Percentiles rank a stretch among this genome's conserved stretches.
Conservation (phyloP, 331 rosid species). For the Rosa hybrid region DNA sequence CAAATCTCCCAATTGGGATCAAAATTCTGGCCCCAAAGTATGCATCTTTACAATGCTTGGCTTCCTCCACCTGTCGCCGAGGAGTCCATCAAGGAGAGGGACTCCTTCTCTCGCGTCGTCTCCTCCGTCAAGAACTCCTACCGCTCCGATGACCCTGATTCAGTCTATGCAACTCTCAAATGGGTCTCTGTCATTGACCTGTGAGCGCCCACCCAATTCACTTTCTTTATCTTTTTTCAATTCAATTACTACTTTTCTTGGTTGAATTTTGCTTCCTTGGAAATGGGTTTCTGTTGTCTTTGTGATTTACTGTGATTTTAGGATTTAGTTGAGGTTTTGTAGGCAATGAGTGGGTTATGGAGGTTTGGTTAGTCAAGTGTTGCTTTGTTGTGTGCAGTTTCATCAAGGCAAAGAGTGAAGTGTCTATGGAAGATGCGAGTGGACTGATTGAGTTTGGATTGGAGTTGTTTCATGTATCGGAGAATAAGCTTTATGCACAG, state of each 20-base stretch:
- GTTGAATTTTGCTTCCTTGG: not conserved
- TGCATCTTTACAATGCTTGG: slow-evolving; percentile 99
- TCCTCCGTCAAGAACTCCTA: slow-evolving; percentile 51
- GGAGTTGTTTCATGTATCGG: slow-evolving; percentile 67
- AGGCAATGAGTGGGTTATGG: too few relatives aligned
- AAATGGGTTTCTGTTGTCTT: not conserved
- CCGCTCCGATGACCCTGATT: slow-evolving; percentile 73
- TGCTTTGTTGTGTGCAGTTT: slow-evolving; percentile 53
- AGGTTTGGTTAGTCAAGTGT: not conserved
- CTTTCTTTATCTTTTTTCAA: not conserved
- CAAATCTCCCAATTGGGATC: not conserved
- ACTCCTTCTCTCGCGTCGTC: slow-evolving; percentile 74
- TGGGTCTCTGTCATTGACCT: slow-evolving; percentile 93
- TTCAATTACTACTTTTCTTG: not conserved
- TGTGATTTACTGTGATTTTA: not conserved
- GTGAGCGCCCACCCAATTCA: slow-evolving; percentile 44
- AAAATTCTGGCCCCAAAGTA: slow-evolving; percentile 9
- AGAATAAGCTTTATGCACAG: slow-evolving; percentile 89
- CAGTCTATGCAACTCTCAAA: slow-evolving; percentile 82
- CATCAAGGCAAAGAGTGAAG: slow-evolving; percentile 90
- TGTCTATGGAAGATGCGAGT: slow-evolving; percentile 77
- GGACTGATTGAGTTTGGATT: slow-evolving; percentile 65
- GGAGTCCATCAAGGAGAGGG: slow-evolving; percentile 59
- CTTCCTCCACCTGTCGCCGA: slow-evolving; percentile 92
- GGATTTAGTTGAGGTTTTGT: not conserved